phyloP scores from a whole-genome alignment of 164 flowering plant genomes.

The Piper longum region DNA sequence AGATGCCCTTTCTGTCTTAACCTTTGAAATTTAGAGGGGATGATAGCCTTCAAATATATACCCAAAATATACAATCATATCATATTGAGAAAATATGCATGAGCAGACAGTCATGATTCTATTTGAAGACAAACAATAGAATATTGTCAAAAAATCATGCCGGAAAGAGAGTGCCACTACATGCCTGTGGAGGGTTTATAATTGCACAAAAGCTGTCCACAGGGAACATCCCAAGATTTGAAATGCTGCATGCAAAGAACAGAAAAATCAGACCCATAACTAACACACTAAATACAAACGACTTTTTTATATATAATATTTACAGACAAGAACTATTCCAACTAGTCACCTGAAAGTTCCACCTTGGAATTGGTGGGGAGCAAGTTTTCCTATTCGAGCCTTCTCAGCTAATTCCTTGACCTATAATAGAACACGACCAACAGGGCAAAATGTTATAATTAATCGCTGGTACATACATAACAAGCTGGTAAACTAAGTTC shows the following conservation, averaged over 20 bases:
- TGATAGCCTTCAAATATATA: background rate
- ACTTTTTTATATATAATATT: background rate
- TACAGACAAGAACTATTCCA: background rate
- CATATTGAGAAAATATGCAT: background rate
- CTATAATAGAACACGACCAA: conserved; percentile 15
- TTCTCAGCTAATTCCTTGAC: conserved; percentile 91
- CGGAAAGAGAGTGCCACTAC: background rate
- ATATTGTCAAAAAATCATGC: background rate
- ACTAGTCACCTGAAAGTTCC: conserved; percentile 79
- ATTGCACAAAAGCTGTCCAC: conserved; percentile 94
- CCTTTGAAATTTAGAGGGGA: too few relatives aligned
- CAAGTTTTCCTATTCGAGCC: conserved; percentile 79
- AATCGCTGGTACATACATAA: background rate
- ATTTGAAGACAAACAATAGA: background rate
- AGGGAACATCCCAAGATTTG: conserved; percentile 98
- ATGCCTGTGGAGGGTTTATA: conserved; percentile 95
- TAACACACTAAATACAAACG: background rate
- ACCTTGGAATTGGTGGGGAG: conserved; percentile 87
- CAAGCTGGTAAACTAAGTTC: background rate
- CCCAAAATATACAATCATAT: background rate
- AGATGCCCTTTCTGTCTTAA: too few relatives aligned
- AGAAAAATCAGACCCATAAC: background rate
- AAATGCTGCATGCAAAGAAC: conserved; percentile 66
- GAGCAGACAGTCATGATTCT: background rate
- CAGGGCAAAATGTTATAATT: background rate